phyloP scores from a whole-genome alignment of 208 protist species.

The Angomonas ambiguus region DNA sequence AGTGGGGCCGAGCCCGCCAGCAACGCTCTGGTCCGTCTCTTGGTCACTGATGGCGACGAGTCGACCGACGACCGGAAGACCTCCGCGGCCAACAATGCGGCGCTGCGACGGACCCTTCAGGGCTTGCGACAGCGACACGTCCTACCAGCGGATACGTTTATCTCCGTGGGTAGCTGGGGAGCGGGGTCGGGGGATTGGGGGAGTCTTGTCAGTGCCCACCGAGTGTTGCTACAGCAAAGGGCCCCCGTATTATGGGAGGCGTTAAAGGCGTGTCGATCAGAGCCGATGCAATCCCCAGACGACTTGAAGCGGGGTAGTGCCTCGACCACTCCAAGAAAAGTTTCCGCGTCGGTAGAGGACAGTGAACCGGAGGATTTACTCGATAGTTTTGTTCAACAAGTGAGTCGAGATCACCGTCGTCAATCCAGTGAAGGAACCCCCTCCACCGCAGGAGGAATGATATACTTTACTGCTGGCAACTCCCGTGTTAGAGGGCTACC shows the following conservation, averaged over 20 bases:
- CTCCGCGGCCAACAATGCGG: constrained; percentile 18
- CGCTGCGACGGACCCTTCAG: constrained; percentile 28
- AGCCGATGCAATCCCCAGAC: constrained; percentile 2
- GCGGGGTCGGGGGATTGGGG: constrained; percentile 7
- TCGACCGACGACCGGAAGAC: constrained; percentile 25
- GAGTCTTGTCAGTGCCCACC: constrained; percentile 46
- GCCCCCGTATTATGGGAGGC: constrained; percentile 57
- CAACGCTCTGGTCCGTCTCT: constrained; percentile 72
- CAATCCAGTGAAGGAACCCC: too few species aligned
- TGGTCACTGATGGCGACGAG: constrained; percentile 77
- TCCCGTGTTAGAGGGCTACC: constrained; percentile 53
- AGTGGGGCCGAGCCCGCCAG: constrained; percentile 56
- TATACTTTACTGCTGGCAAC: constrained; percentile 74
- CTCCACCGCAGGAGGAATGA: background rate
- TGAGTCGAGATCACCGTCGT: background rate
- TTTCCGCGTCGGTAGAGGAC: background rate
- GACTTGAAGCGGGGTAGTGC: background rate
- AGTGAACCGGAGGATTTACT: background rate
- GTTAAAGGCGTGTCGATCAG: constrained; percentile 47
- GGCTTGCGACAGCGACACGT: constrained; percentile 22
- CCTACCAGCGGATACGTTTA: constrained; percentile 34
- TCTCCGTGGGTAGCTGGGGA: constrained; percentile 34
- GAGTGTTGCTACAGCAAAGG: constrained; percentile 60
- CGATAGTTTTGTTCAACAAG: background rate
- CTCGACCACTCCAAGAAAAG: background rate